phyloP scores from a whole-genome alignment of 2,329 filamentous ascomycete species.

The Xylariomycetidae sp. region DNA sequence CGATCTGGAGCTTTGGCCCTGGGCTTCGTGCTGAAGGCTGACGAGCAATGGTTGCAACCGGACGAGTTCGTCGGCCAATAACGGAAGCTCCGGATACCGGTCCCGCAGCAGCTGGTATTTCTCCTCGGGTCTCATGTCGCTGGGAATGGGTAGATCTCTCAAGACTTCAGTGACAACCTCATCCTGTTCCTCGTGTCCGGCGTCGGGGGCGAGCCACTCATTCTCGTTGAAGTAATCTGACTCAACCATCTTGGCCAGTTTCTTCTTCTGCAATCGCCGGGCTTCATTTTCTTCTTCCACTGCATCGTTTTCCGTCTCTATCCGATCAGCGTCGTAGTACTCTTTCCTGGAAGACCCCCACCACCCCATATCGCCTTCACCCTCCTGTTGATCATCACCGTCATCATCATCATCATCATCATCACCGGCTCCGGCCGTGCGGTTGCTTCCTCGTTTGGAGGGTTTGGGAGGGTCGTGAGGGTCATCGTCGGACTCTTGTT shows the following conservation, averaged over 20 bases:
- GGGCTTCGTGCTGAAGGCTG: conserved; percentile 53
- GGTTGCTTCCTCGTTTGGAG: conserved; percentile 17
- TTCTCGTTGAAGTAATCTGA: conserved; percentile 91
- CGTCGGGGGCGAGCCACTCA: conserved; percentile 68
- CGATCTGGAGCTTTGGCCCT: conserved; percentile 45
- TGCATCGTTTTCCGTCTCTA: conserved; percentile 50
- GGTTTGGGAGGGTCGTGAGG: conserved; percentile 27
- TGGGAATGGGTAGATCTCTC: conserved; percentile 75
- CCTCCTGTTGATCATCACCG: conserved; percentile 50
- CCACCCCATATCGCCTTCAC: conserved; percentile 59
- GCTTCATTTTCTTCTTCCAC: conserved; percentile 91
- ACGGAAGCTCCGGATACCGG: conserved; percentile 89
- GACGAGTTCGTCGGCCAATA: conserved; percentile 74
- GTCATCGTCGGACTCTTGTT: conserved; percentile 35
- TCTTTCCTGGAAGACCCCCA: conserved; percentile 88
- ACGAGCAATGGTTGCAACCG: conserved; percentile 64
- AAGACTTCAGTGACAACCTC: conserved; percentile 81
- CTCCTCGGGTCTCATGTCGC: conserved; percentile 73
- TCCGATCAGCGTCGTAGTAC: conserved; percentile 82
- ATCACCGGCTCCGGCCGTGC: neutral
- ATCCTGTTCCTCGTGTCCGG: conserved; percentile 43
- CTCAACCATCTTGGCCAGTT: conserved; percentile 81
- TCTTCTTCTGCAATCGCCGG: conserved; percentile 83
- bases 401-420: conserved; percentile 31
- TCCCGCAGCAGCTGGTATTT: conserved; percentile 69